A percentile compares a stretch with the other conserved stretches of the same genome.
These are phyloP conservation scores for Alternaria dauci DNA, from an alignment of 2,329 filamentous ascomycete species.

Conservation along the genomic window DNA sequence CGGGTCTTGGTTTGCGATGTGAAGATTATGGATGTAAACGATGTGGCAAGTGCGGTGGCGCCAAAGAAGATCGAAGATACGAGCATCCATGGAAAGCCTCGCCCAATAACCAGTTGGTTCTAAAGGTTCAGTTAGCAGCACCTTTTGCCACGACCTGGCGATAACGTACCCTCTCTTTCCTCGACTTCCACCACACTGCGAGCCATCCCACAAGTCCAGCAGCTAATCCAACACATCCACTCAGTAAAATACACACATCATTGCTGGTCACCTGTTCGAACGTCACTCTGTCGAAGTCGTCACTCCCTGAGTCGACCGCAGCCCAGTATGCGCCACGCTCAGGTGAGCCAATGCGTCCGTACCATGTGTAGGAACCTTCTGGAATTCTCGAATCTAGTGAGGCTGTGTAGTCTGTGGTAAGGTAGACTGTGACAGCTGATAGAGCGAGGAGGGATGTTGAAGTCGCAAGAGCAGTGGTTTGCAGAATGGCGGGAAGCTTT, in stretches of 20 bases:
- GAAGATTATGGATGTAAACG: neutral
- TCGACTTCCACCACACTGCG: neutral
- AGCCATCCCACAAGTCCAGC: neutral
- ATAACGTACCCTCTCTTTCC: neutral
- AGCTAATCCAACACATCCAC: neutral
- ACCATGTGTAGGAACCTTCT: neutral
- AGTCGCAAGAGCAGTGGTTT: neutral
- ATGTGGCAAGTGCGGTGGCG: neutral
- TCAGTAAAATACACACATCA: neutral
- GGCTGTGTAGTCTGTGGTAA: neutral
- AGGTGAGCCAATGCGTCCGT: neutral
- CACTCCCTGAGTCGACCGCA: neutral
- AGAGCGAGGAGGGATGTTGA: slow-evolving; percentile 4
- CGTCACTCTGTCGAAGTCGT: neutral
- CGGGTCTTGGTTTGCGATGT: neutral
- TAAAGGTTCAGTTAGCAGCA: neutral
- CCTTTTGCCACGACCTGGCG: too few relatives aligned
- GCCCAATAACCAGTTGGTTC: neutral
- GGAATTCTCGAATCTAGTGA: neutral
- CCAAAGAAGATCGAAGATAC: neutral
- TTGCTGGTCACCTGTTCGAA: neutral
- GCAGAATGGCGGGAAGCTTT: neutral
- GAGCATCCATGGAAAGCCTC: neutral
- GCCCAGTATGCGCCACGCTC: neutral
- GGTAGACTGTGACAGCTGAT: neutral